Conservation (phyloP, 2,329 filamentous ascomycete species). For the Cercospora citrullina region DNA sequence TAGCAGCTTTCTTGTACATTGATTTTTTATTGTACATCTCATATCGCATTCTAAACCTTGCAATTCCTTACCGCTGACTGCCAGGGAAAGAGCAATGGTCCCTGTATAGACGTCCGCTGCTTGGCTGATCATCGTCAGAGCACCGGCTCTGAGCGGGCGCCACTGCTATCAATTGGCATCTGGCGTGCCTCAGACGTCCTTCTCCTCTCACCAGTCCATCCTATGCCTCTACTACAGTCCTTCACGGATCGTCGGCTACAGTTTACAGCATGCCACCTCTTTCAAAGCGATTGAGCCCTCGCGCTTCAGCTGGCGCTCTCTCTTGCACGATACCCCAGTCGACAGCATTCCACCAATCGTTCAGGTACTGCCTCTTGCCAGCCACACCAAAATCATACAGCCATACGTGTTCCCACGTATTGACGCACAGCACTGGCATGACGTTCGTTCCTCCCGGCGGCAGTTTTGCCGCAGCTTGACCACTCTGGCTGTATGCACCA, state of each 20-base stretch:
- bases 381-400: constrained; percentile 75
- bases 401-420: constrained; percentile 96
- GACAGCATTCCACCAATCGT: constrained; percentile 83
- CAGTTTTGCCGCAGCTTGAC: constrained; percentile 41
- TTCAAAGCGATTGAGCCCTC: constrained; percentile 11
- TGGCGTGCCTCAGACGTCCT: neutral
- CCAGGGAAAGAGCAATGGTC: neutral
- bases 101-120: neutral
- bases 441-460: constrained; percentile 68
- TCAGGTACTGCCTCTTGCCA: constrained; percentile 74
- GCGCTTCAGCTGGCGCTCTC: constrained; percentile 22
- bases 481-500: constrained; percentile 36
- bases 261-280: neutral
- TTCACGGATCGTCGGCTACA: neutral
- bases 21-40: neutral
- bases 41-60: neutral
- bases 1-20: neutral
- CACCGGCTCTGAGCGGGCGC: neutral
- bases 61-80: neutral
- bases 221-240: neutral
- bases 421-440: constrained; percentile 81
- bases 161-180: neutral
- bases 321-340: constrained; percentile 73
- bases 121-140: neutral
- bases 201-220: neutral